Base-by-base conservation (phyloP, 164 flowering plant species). In the Paratinospora sagittata region DNA sequence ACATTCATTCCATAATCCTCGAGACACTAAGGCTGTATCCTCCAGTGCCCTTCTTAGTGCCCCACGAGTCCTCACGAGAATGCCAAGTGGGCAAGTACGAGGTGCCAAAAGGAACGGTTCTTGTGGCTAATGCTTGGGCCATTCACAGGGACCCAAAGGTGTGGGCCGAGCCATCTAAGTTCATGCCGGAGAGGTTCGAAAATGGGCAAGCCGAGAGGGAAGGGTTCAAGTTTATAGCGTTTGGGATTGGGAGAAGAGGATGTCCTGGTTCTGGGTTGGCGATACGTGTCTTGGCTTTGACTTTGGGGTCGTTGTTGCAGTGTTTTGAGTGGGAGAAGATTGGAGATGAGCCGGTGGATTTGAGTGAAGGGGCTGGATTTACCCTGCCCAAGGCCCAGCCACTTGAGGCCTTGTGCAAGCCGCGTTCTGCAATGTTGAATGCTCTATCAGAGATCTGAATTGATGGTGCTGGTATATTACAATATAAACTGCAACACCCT, bases 141-240 rank as follows among this genome's bases (percentile, higher is more conserved):
- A 75, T 83, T 27, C 82, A 83, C 17, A 70, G 77, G 24, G 81
- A 83, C 63, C 81, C 81, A 0, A 41, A 69, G 26, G 30, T 69
- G 13, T 81, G 85, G 85, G 64, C 11, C 9, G 82, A 82, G 1
- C 79, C 85, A 0, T 19, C 3, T 0, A 75, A 33, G 30, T 84
- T 84, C 69, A 66, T 68, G 70, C 87, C 85, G 1, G 85, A 82
- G 72, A 76, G 87, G 70, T 84, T 84, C 43, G 75, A 75, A 34
- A 65, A 47, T 10, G 63, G 11, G 3, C 47, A 36, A 66, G 27
- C 24, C 13, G 70, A 55, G 19, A 66, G 27, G 43, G 68, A 34
- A n/a, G 62, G 52, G 24, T 26, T 65, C 65, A 72, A 58, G 47
- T 72, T 66, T 37, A 36, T 65, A 12, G 70, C 74, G n/a, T 72